Base-by-base conservation (phyloP, 768 basidiomycete genomes). In the Termitomyces sp. region DNA sequence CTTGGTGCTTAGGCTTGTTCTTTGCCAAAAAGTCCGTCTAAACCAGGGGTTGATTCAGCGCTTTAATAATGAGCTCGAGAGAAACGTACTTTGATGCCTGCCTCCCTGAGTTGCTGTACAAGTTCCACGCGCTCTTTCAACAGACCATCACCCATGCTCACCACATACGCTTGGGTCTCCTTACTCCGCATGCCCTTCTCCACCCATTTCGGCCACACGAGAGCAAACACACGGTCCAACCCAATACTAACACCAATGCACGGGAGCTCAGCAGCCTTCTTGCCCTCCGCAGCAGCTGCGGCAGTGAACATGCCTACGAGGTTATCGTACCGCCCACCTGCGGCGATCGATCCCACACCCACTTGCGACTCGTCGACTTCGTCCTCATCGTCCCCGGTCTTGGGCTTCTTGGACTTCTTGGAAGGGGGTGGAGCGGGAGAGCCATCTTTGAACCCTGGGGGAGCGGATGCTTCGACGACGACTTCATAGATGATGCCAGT, bases 401-500 rank as follows among this genome's bases (percentile, higher is more conserved):
- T 77, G 31, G 75, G 59, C 63, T 83, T 83, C 66, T 82, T 82
- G 17, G 74, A 59, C 52, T 69, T 66, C 47, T 75, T 73, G 16
- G 53, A 16, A 21, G 72, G 71, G 43, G 73, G 56, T 1, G 68
- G 62, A 16, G 73, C 60, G 4, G 73, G 32, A 2, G 81, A 80
- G 62, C 82, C 73, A 32, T 75, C 62, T 58, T 78, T 80, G 75
- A 93, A 86, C 3, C 85, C 86, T 0, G 96, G 95, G 2, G 96
- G 95, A 0, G 95, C 95, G 9, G 95, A 98, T 1, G 87, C 92
- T 66, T 92, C 94, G 40, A 94, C 91, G 59, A 91, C 83, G 42
- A 93, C 97, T 73, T 99, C 96, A 73, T 96, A 98, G 69, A 98
- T 98, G 65, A 99, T 87, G 17, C 97, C 97, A 2, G 96, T 99